Evolutionary conservation across 1,284 basidiomycete genomes (phyloP), one percentile per base, ranked within the genome.

Genomic region (Cutaneotrichosporon daszewskae): DNA sequence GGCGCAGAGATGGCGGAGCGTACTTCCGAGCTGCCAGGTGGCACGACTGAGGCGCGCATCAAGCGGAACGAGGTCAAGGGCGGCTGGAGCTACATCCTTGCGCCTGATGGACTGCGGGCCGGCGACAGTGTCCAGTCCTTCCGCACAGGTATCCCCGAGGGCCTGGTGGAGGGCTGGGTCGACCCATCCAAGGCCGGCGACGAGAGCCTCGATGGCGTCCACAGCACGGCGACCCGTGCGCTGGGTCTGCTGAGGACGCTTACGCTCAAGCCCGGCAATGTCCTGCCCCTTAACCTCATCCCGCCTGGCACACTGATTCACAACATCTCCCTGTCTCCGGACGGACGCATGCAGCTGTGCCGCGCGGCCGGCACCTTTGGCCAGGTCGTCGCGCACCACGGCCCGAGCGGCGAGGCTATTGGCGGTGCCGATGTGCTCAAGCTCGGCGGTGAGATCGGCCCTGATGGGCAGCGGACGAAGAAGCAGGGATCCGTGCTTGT

Each of bases 261-360:
- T 57, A 90, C 88, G 1, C 75, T 97, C 64, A 85, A 86, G 66
- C 84, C 87, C 0, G 94, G 94, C 33, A 97, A 98, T 64, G 90
- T 94, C 40, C 80, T 98, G 13, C 92, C 90, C 0, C 75, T 98
- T 40, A 81, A 83, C 41, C 81, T 96, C 51, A 90, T 97, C 54
- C 94, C 94, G 1, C 80, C 87, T 23, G 91, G 92, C 14, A 95
- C 91, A 6, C 79, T 85, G 59, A 82, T 97, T 49, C 91, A 97
- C 76, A 85, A 81, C 62, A 77, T 98, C 53, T 77, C 86, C 0
- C 79, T 96, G 42, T 74, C 79, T 35, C 84, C 87, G 0, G 71
- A 79, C 5, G 89, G 89, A 4, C 83, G 82, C 16, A 88, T 82
- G 36, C 79, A 85, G 47, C 82, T 97, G 38, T 85, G 91, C 12